These are phyloP conservation scores for Mycena capillaripes DNA, from an alignment of 768 basidiomycete species.

Conservation along the genomic window DNA sequence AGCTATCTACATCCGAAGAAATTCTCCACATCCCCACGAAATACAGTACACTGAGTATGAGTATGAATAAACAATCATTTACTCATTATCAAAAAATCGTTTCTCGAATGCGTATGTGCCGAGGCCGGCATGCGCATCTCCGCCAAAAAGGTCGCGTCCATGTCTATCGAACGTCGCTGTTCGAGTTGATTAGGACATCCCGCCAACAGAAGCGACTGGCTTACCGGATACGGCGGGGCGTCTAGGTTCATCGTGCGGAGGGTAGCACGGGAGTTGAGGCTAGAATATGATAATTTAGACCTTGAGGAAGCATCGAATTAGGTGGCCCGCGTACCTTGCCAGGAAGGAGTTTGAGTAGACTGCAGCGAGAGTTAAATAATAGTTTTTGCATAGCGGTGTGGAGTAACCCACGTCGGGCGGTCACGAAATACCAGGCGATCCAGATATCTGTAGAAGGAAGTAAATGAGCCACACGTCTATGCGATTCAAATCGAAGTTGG, in stretches of 20 bases:
- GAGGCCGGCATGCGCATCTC: too few relatives aligned
- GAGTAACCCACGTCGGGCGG: slow-evolving; percentile 22
- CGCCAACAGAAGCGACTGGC: background rate
- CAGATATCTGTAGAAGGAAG: slow-evolving; percentile 18
- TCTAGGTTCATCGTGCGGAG: slow-evolving; percentile 21
- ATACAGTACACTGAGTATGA: too few relatives aligned
- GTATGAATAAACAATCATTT: too few relatives aligned
- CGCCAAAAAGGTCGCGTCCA: too few relatives aligned
- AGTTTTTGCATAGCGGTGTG: background rate
- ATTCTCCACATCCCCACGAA: too few relatives aligned
- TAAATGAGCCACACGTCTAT: background rate
- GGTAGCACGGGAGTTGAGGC: slow-evolving; percentile 31
- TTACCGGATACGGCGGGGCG: slow-evolving; percentile 8
- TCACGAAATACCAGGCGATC: slow-evolving; percentile 33
- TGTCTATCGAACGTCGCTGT: too few relatives aligned
- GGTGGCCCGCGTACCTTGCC: slow-evolving; percentile 6
- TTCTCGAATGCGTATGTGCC: too few relatives aligned
- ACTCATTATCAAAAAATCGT: too few relatives aligned
- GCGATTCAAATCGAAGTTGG: background rate
- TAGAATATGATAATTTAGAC: too few relatives aligned
- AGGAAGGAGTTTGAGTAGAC: slow-evolving; percentile 34
- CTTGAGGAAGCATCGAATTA: too few relatives aligned
- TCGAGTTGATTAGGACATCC: too few relatives aligned
- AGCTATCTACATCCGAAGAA: too few relatives aligned
- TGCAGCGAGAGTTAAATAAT: background rate